Base-by-base conservation (phyloP, 148 eudicot genomes). In the Rhododendron henanense region DNA sequence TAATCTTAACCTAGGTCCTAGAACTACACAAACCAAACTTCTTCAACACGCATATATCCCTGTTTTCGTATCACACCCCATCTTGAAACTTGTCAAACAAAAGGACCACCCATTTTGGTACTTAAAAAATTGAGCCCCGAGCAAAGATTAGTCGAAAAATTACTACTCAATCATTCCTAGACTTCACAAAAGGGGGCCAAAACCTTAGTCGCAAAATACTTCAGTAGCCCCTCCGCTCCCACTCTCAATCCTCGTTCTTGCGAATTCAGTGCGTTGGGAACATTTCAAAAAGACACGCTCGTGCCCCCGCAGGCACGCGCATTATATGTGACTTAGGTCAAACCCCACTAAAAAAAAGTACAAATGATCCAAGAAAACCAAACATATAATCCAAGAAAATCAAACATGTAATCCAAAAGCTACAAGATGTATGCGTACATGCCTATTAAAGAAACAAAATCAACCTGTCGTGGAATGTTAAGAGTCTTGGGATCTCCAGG, bases 401-500 rank as follows among this genome's bases (percentile, higher is more conserved):
- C 53, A 37, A 14, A 44, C 33, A 78, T 41, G 45, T 41, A 41
- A 35, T 6, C 13, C 6, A 35, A 41, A 18, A 77, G 10, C n/a
- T 39, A 19, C n/a, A 41, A 44, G n/a, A 74, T 74, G 14, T 1
- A 74, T 15, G 23, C 10, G 45, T 6, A 74, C 45, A 35, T 16
- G 44, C 45, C 28, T 48, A 48, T 41, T 18, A 5, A 31, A 55
- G 61, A 55, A 81, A 81, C 25, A 81, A 59, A 10, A 81, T 41
- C 73, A 57, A 81, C 84, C 84, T 81, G 71, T 23, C 84, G 84
- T 10, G 84, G 84, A 21, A 81, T 39, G 73, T 81, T 81, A 59
- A 33, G 7, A 5, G 73, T 59, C n/a, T 41, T 81, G 39, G 84
- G 50, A 81, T 81, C 84, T 10, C 84, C 71, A n/a, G 84, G 84